Base-by-base conservation (phyloP, 768 basidiomycete genomes). In the Leccinum sublutescens region DNA sequence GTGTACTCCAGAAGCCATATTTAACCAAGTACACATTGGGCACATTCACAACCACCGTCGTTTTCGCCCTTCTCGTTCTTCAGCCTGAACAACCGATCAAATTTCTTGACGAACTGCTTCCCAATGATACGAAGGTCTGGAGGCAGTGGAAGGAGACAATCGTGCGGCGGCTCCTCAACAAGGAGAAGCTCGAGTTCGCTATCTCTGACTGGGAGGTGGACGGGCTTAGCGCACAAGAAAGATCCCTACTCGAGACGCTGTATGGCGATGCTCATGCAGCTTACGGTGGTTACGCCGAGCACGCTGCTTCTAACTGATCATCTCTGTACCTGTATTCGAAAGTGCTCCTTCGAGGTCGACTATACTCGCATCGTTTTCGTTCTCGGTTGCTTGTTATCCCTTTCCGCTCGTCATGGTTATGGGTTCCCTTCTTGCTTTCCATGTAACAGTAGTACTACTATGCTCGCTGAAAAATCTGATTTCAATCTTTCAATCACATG, bases 251-350 rank as follows among this genome's bases (percentile, higher is more conserved):
- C 15, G 40, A 61, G 50, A 71, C 66, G 4, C 59, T 72, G 15
- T 71, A 60, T 2, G 57, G 62, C 0, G 71, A 72, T 33, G 54
- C 71, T 12, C 61, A 62, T 11, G 58, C 61, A 12, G 72, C 72
- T 12, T 73, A 72, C 19, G 51, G 58, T n/a, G 72, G 68, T 25
- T 74, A 62, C 38, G 6, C 43, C 5, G 57, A 56, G 19, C 52
- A 61, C 19, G 12, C 3, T 8, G n/a, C 55, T 62, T 58, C 55
- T 27, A 27, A 52, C 21, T 68, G 59, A 60, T 57, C 10, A 40
- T 40, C 4, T 40, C 4, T 40, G 38, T 40, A 6, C 9, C n/a
- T 40, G 4, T n/a, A 3, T 40, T 40, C 17, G 40, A 7, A 40
- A 40, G 8, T 40, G 40, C 40, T 40, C n/a, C n/a, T n/a, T 40